Evolutionary conservation across 192 early-diverging fungal species (phyloP), one percentile per base, ranked within the genome.

Genomic region (Chytriomyces hyalinus): DNA sequence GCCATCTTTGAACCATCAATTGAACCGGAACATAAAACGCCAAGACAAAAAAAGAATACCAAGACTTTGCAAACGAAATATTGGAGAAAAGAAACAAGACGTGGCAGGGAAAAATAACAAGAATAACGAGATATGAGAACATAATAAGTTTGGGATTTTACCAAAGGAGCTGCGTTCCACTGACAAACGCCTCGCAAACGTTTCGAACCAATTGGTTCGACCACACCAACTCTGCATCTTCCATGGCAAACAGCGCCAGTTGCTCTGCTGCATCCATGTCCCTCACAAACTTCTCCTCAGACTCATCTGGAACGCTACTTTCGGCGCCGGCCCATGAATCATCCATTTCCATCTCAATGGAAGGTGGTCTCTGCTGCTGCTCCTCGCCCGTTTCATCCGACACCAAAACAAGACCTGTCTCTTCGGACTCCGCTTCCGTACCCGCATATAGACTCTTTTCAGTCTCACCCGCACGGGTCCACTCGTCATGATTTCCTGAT

Each of bases 211-310:
- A 46, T 4, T 51, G 22, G 73, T 79, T 81, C 53, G 61, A 73
- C 82, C 82, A 84, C 49, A 81, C 82, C 65, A 84, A 64, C 69
- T 84, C 82, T 5, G 79, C 77, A 22, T 74, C 82, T 49, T 66
- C 76, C 50, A 76, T 64, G 11, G 67, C 76, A 78, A 83, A 78
- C 62, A 83, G 24, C 36, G 82, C 78, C 20, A 83, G 68, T 50
- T 76, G 78, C 59, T 78, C 77, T n/a, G 50, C 70, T 43, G 77
- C 77, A 45, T 78, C 77, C 69, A 78, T 63, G n/a, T 78, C 61
- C 61, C 43, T 61, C 57, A 78, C 77, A n/a, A 61, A 61, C 20
- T n/a, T 22, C 43, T 77, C 66, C 65, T 47, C 53, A 8, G 24
- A 15, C 63, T 47, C 20, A 26, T 63, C 70, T 20, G 46, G 20